These are phyloP conservation scores for Clarireedia monteithiana DNA, from an alignment of 2,329 filamentous ascomycete genomes.

Conservation along the genomic window DNA sequence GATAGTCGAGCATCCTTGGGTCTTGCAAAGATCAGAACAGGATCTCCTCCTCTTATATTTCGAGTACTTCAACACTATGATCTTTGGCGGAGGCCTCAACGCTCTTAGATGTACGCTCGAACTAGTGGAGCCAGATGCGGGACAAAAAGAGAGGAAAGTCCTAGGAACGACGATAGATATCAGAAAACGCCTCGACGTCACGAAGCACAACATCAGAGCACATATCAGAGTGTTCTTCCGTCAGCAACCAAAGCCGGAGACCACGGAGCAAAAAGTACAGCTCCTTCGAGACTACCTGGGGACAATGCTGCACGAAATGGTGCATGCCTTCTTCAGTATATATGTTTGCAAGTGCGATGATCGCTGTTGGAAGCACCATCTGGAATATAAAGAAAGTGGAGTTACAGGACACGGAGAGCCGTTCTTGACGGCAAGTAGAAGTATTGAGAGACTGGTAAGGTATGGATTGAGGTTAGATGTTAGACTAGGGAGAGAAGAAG, in stretches of 20 bases:
- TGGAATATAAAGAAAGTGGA: background rate
- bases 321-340: constrained; percentile 8
- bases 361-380: background rate
- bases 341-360: constrained; percentile 6
- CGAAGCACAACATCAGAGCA: background rate
- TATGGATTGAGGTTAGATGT: background rate
- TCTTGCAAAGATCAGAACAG: background rate
- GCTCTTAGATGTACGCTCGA: background rate
- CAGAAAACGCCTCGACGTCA: background rate
- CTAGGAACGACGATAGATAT: constrained; percentile 4
- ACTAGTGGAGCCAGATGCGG: background rate
- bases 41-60: constrained; percentile 2
- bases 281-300: constrained; percentile 2
- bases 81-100: constrained; percentile 5
- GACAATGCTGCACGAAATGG: constrained; percentile 7
- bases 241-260: background rate
- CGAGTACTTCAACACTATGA: constrained; percentile 2
- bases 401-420: constrained; percentile 1
- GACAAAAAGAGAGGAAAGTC: background rate
- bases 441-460: background rate
- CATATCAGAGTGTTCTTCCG: background rate
- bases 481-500: constrained; percentile 4
- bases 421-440: background rate
- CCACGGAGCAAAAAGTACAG: background rate
- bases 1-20: background rate